phyloP scores from a whole-genome alignment of 176 grass and related monocot species.

The Ampelocalamus luodianensis region DNA sequence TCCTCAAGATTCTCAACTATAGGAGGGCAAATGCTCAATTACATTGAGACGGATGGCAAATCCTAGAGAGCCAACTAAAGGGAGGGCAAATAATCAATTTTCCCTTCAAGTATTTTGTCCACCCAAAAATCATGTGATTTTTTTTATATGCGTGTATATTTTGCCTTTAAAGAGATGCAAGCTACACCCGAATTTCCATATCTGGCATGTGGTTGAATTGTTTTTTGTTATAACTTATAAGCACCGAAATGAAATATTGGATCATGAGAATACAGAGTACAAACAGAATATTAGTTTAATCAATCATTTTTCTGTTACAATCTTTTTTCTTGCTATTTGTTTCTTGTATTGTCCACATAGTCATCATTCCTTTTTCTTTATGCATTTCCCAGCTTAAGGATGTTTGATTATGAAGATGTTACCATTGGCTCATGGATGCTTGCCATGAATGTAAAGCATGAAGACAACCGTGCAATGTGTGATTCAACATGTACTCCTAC shows the following conservation, averaged over 20 bases:
- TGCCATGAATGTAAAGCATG: constrained; percentile 95
- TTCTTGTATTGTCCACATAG: neutral
- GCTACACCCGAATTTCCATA: neutral
- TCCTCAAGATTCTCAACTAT: no score
- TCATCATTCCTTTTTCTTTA: constrained; percentile 7
- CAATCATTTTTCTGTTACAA: neutral
- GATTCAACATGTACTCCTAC: constrained; percentile 61
- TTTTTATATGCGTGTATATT: neutral
- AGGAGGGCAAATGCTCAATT: no score
- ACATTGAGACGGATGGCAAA: no score
- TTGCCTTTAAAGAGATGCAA: neutral
- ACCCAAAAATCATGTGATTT: neutral
- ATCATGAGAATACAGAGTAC: neutral
- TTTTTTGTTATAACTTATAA: neutral
- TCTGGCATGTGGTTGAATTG: neutral
- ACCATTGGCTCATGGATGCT: constrained; percentile 94
- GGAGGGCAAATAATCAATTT: no score
- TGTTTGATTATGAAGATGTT: constrained; percentile 96
- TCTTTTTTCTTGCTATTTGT: neutral
- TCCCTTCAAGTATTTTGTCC: neutral
- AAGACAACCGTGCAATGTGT: constrained; percentile 79
- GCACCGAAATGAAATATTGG: neutral
- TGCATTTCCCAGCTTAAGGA: constrained; percentile 76
- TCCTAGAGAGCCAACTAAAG: no score
- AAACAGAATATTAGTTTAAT: constrained; percentile 5